Evolutionary conservation across 305 asterid species (phyloP), one percentile per base, ranked within the genome.

Genomic region (Fraxinus xanthoxyloides): DNA sequence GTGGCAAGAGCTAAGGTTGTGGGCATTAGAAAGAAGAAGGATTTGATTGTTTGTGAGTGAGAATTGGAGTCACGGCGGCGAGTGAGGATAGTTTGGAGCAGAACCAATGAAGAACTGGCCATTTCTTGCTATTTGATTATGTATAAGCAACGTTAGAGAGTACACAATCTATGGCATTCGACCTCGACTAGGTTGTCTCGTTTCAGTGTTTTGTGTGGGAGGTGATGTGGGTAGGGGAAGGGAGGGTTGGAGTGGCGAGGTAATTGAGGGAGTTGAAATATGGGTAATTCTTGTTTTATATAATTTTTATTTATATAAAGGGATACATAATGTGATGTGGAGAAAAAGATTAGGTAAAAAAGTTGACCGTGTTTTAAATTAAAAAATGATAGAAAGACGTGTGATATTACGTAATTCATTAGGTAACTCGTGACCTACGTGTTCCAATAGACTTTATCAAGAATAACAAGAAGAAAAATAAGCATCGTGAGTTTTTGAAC

Each of bases 1-100:
- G 97, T 90, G 56, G 90, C 76, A 56, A 95, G 92, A 89, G 94
- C 93, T 83, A 93, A 88, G 85, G 93, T 85, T 12, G 94, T 88
- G 75, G 93, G 97, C 82, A 93, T 75, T 77, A 91, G 83, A 72
- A 89, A 85, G 87, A 93, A 89, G 30, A 85, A 54, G 35, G 87
- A 78, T 79, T 85, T 92, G 51, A 87, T 82, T 3, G 88, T 74
- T 84, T 70, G 82, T 35, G 76, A 8, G 32, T 81, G 82, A 26
- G 75, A 19, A 85, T 17, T 56, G 10, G 79, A 74, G 74, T 86
- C 89, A 36, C 89, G 93, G 87, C 92, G 90, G 87, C 89, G 95
- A 83, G 89, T 84, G 86, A 82, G 85, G 78, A 86, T 80, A 72
- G 19, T 56, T 88, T 92, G 84, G 85, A 89, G 88, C 13, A 82